Evolutionary conservation across 1,284 basidiomycete genomes (phyloP).

Genomic region (Phlebopus sp.): DNA sequence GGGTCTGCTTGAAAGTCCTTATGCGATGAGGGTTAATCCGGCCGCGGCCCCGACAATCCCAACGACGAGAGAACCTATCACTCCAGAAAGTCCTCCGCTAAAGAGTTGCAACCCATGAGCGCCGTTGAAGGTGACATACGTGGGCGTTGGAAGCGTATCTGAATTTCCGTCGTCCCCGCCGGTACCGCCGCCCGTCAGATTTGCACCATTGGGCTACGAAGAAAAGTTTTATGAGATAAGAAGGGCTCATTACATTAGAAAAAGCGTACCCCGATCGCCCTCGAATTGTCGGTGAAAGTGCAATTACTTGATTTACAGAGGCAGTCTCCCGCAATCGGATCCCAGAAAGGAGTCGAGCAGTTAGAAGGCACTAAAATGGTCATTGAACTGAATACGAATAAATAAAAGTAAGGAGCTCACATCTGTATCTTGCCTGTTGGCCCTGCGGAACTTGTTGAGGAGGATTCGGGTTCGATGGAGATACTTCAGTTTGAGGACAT

Average conservation of each 20-base stretch:
- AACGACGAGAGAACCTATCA: slow-evolving; percentile 7
- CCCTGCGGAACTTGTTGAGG: slow-evolving; percentile 48
- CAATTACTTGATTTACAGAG: slow-evolving; percentile 57
- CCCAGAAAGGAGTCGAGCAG: slow-evolving; percentile 80
- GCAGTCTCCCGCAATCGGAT: slow-evolving; percentile 65
- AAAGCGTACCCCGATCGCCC: slow-evolving; percentile 64
- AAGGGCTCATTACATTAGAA: not conserved
- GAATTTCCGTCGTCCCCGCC: slow-evolving; percentile 27
- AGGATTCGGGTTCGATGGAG: slow-evolving; percentile 62
- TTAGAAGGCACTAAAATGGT: slow-evolving; percentile 55
- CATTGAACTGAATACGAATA: not conserved
- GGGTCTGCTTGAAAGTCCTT: not conserved
- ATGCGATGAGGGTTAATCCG: slow-evolving; percentile 5
- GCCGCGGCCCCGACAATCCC: slow-evolving; percentile 11
- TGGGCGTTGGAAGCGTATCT: slow-evolving; percentile 25
- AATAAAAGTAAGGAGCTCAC: slow-evolving; percentile 37
- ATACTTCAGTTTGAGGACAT: slow-evolving; percentile 58
- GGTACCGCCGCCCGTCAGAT: slow-evolving; percentile 60
- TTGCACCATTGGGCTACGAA: slow-evolving; percentile 64
- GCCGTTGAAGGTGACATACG: slow-evolving; percentile 55
- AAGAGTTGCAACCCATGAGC: slow-evolving; percentile 15
- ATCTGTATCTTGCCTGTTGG: slow-evolving; percentile 46
- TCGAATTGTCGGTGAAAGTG: slow-evolving; percentile 59
- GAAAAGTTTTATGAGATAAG: not conserved
- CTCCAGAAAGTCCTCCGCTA: not conserved